Percentiles rank a stretch among this genome's conserved stretches.
phyloP scores from a whole-genome alignment of 164 flowering plant species.

The Tetracentron sinense region DNA sequence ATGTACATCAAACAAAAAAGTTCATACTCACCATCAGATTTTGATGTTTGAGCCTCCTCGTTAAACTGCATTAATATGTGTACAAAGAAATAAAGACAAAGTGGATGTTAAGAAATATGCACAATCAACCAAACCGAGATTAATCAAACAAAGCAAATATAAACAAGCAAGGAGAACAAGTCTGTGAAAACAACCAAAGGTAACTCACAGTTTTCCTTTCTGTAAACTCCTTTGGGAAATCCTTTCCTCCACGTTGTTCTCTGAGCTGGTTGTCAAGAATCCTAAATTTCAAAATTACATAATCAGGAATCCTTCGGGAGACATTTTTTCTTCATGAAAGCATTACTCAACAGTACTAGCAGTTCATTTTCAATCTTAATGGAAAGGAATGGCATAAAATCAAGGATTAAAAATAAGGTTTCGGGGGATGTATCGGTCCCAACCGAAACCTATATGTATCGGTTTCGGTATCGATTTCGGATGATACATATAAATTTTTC shows the following conservation, averaged over 20 bases:
- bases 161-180: not conserved
- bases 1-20: not conserved
- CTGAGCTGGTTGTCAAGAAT: conserved; percentile 28
- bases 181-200: not conserved
- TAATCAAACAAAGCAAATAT: conserved; percentile 2
- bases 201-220: conserved; percentile 45
- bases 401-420: too few species aligned
- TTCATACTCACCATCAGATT: conserved; percentile 50
- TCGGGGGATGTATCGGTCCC: too few species aligned
- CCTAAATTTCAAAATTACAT: conserved; percentile 29
- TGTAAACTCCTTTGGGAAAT: conserved; percentile 20
- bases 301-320: not conserved
- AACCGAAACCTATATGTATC: too few species aligned
- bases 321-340: not conserved
- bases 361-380: not conserved
- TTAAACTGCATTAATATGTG: conserved; percentile 27
- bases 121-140: conserved; percentile 6
- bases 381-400: not conserved
- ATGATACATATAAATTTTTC: too few species aligned
- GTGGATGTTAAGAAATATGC: conserved; percentile 7
- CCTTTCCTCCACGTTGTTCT: conserved; percentile 34
- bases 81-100: not conserved
- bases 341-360: not conserved
- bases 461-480: too few species aligned
- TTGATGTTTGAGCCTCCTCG: conserved; percentile 36